phyloP scores from a whole-genome alignment of 2,329 filamentous ascomycete species.

The Claviceps pazoutovae region DNA sequence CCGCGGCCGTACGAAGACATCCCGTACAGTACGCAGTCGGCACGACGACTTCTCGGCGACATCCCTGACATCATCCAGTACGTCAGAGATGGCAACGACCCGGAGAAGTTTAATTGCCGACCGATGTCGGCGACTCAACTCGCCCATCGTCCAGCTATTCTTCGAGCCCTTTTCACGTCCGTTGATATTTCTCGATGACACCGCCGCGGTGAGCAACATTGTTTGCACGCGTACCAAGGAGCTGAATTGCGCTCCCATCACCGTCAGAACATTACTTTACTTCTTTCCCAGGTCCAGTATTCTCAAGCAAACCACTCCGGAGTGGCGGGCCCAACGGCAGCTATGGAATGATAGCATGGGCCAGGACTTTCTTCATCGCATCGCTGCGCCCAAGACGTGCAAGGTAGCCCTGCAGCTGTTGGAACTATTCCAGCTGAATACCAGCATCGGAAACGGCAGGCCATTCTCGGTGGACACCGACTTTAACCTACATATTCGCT shows the following conservation, averaged over 20 bases:
- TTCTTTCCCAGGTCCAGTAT: conserved; percentile 21
- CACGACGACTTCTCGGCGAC: conserved; percentile 3
- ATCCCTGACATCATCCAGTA: conserved; percentile 3
- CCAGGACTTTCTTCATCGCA: conserved; percentile 18
- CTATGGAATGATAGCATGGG: conserved; percentile 25
- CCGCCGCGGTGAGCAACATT: conserved; percentile 28
- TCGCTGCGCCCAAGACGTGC: conserved; percentile 19
- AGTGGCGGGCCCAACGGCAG: conserved; percentile 20
- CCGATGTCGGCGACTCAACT: not conserved
- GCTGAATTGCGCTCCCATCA: conserved; percentile 27
- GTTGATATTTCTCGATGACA: conserved; percentile 26
- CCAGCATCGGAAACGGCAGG: conserved; percentile 12
- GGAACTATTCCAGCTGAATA: conserved; percentile 21
- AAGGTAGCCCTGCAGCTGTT: conserved; percentile 16
- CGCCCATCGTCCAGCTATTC: conserved; percentile 16
- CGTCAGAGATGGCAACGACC: not conserved
- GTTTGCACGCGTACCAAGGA: conserved; percentile 26
- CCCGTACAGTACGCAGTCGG: conserved; percentile 3
- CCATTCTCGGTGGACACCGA: conserved; percentile 13
- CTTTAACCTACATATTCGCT: conserved; percentile 14
- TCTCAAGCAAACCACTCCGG: conserved; percentile 15
- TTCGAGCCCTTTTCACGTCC: conserved; percentile 26
- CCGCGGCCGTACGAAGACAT: conserved; percentile 3
- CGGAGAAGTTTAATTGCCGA: not conserved
- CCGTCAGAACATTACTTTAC: conserved; percentile 18